Percentiles rank a stretch among this genome's conserved stretches.
Conservation (phyloP, 306 rosid species). For the Vachellia collinsii region DNA sequence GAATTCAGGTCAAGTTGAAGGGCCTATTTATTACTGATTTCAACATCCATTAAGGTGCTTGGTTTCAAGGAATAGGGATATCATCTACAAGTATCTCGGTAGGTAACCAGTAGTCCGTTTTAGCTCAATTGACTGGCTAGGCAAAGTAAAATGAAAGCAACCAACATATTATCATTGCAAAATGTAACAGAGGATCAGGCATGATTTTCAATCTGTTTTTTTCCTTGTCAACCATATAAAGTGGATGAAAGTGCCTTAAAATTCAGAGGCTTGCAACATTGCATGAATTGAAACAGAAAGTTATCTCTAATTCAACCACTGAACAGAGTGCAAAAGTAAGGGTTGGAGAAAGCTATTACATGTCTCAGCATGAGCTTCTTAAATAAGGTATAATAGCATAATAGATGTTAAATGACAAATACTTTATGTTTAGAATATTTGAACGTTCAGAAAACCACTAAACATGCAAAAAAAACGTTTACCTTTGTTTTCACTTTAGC, state of each 20-base stretch:
- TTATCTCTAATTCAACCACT: conserved; percentile 11
- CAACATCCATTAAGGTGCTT: background rate
- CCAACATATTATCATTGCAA: conserved; percentile 10
- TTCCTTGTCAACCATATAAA: conserved; percentile 9
- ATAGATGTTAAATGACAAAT: conserved; percentile 5
- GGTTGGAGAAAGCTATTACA: conserved; percentile 21
- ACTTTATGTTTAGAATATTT: conserved; percentile 5
- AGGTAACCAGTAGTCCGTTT: background rate
- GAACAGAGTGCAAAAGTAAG: conserved; percentile 30
- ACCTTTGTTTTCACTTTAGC: conserved; percentile 90
- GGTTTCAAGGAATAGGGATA: background rate
- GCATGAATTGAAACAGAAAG: conserved; percentile 15
- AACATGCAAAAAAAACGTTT: conserved; percentile 23
- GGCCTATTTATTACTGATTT: background rate
- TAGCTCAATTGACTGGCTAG: conserved; percentile 11
- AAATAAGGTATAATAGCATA: conserved; percentile 3
- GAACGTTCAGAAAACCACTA: conserved; percentile 24
- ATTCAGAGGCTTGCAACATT: background rate
- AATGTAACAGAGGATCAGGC: conserved; percentile 2
- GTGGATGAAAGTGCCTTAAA: conserved; percentile 1
- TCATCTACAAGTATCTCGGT: background rate
- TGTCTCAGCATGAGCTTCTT: conserved; percentile 26
- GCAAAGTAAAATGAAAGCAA: conserved; percentile 20
- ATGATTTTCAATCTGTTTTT: background rate
- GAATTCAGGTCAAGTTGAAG: background rate